phyloP scores from a whole-genome alignment of 2,329 filamentous ascomycete genomes.

The Botryotinia calthae region DNA sequence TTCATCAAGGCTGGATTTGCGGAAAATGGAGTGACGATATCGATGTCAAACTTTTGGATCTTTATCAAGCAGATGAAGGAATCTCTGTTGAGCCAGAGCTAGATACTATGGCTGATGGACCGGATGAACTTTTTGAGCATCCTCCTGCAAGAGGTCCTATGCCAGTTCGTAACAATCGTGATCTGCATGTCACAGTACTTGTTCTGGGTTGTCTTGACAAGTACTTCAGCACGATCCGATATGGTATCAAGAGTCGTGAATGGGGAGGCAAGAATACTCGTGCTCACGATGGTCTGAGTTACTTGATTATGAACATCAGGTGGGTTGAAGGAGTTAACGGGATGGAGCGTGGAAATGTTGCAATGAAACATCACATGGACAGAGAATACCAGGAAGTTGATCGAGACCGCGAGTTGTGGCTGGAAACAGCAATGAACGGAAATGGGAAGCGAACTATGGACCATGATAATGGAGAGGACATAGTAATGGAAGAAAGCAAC shows the following conservation, averaged over 20 bases:
- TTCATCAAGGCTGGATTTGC: constrained; percentile 88
- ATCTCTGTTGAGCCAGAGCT: constrained; percentile 20
- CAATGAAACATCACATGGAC: constrained; percentile 32
- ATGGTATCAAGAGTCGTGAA: constrained; percentile 77
- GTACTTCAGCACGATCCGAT: constrained; percentile 72
- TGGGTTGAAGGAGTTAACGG: constrained; percentile 76
- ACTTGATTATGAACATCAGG: constrained; percentile 74
- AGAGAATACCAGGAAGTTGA: constrained; percentile 23
- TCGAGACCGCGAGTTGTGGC: constrained; percentile 6
- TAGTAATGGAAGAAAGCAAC: constrained; percentile 26
- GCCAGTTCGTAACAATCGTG: constrained; percentile 63
- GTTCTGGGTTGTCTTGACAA: constrained; percentile 76
- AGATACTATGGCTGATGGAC: background rate
- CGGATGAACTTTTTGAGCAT: constrained; percentile 42
- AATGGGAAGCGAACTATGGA: constrained; percentile 17
- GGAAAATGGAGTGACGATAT: constrained; percentile 83
- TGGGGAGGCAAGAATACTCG: constrained; percentile 58
- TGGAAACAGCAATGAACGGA: constrained; percentile 22
- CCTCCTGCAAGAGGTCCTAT: constrained; percentile 62
- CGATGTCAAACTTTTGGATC: constrained; percentile 64
- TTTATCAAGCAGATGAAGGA: constrained; percentile 44
- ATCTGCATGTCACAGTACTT: constrained; percentile 82
- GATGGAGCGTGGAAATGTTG: constrained; percentile 45
- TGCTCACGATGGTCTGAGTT: constrained; percentile 64
- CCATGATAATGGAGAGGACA: constrained; percentile 7